Evolutionary conservation across 2,329 filamentous ascomycete genomes (phyloP), one percentile per base, ranked within the genome.

Genomic region (Alternaria atra): DNA sequence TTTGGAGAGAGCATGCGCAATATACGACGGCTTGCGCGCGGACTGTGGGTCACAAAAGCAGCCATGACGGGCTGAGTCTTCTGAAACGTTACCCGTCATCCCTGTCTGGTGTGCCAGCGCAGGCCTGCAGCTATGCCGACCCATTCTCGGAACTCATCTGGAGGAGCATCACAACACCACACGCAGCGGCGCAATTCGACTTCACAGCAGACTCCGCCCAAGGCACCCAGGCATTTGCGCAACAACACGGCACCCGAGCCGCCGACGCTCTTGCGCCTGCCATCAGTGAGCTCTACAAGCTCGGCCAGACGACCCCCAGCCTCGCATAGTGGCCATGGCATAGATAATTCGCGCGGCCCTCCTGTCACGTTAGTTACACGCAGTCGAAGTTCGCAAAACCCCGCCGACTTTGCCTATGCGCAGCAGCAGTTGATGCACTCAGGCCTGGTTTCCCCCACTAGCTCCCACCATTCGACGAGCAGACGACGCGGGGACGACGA

Each of bases 331-430:
- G 81, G 80, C 54, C 78, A 82, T 79, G 82, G 83, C 68, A 83
- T 85, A 77, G 81, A 83, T 71, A 83, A 81, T 30, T 80, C 78
- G 58, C 75, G 79, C 69, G 84, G 83, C 60, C 83, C 84, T 46
- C 83, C 83, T 52, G 81, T 84, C 59, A 80, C 83, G n/a, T 78
- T 84, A 60, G 81, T 83, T 60, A 84, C 72, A 61, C 75, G 76
- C 67, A 63, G 71, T 34, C 42, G 59, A 9, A 52, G 32, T 54
- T 61, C 71, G 42, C 74, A 73, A 57, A 70, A 68, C 61, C 65
- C 73, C 32, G 48, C 68, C 59, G 72, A 76, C 63, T 70, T 67
- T 60, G 64, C 68, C 43, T 72, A 65, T 61, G 66, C 71, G 25
- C 72, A 76, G 55, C 73, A 73, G 57, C 73, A 74, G 51, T 64